Conservation (phyloP, 371 early-diverging fungal species). For the Conidiobolus coronatus region DNA sequence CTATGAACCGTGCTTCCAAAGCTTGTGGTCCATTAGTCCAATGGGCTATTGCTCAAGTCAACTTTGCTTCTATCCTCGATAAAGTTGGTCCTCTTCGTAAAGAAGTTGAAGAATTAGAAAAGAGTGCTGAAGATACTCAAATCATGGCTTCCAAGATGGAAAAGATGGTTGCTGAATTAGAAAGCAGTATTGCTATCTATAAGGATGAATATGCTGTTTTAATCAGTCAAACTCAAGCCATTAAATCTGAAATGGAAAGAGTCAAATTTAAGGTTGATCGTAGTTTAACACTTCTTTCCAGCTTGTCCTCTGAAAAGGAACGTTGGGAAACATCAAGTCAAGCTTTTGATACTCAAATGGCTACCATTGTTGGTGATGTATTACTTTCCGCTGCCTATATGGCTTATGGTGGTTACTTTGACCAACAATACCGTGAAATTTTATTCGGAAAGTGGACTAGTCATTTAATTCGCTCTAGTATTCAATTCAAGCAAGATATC, state of each 20-base stretch:
- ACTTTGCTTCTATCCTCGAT: slow-evolving; percentile 76
- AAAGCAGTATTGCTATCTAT: slow-evolving; percentile 65
- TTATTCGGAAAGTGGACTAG: slow-evolving; percentile 56
- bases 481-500: slow-evolving; percentile 59
- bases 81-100: slow-evolving; percentile 86
- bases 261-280: slow-evolving; percentile 88
- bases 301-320: slow-evolving; percentile 74
- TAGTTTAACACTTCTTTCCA: slow-evolving; percentile 67
- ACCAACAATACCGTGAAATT: slow-evolving; percentile 77
- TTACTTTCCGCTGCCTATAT: slow-evolving; percentile 78
- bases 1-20: slow-evolving; percentile 90
- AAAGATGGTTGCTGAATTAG: slow-evolving; percentile 61
- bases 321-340: slow-evolving; percentile 85
- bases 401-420: slow-evolving; percentile 93
- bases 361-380: slow-evolving; percentile 96
- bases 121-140: slow-evolving; percentile 49
- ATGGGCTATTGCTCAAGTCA: slow-evolving; percentile 94
- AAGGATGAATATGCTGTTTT: slow-evolving; percentile 92
- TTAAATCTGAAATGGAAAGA: slow-evolving; percentile 87
- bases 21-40: slow-evolving; percentile 96
- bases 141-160: slow-evolving; percentile 47
- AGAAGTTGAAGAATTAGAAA: slow-evolving; percentile 71
- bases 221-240: slow-evolving; percentile 73
- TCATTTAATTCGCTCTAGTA: slow-evolving; percentile 46
- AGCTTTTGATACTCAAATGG: slow-evolving; percentile 88